A percentile compares a stretch with the other conserved stretches of the same genome.
Evolutionary conservation across 2,329 filamentous ascomycete species (phyloP).

Genomic region (Lecanicillium sp.): DNA sequence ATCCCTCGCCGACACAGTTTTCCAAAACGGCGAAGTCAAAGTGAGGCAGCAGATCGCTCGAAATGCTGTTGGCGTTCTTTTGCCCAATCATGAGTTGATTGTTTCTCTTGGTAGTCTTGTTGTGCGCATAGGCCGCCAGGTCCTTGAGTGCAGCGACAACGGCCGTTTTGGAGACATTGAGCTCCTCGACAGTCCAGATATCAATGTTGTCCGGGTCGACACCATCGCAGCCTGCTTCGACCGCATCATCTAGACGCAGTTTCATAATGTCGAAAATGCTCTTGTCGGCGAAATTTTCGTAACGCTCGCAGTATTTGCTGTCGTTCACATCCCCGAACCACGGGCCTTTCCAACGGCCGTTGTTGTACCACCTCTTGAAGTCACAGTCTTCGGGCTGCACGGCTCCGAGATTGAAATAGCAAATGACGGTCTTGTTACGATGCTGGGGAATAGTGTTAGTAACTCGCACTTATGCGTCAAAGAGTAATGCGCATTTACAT

Average conservation of each 20-base stretch:
- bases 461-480: not conserved
- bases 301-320: conserved; percentile 20
- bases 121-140: conserved; percentile 26
- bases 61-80: conserved; percentile 27
- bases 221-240: conserved; percentile 26
- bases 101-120: conserved; percentile 20
- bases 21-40: conserved; percentile 32
- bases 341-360: conserved; percentile 1
- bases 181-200: conserved; percentile 10
- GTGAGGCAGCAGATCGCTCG: conserved; percentile 19
- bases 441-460: not conserved
- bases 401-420: conserved; percentile 30
- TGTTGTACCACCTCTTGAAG: not conserved
- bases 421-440: conserved; percentile 26
- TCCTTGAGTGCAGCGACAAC: conserved; percentile 15
- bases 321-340: conserved; percentile 22
- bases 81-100: conserved; percentile 27
- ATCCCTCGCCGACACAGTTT: conserved; percentile 27
- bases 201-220: conserved; percentile 32
- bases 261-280: conserved; percentile 27
- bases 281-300: conserved; percentile 23
- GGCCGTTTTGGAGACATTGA: conserved; percentile 7
- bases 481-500: conserved; percentile 4
- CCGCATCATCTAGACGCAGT: conserved; percentile 23
- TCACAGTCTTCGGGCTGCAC: conserved; percentile 17